Percentiles rank a stretch among this genome's conserved stretches.
These are phyloP conservation scores for Ceratobasidium papillatum DNA, from an alignment of 1,284 basidiomycete species.

Conservation along the genomic window DNA sequence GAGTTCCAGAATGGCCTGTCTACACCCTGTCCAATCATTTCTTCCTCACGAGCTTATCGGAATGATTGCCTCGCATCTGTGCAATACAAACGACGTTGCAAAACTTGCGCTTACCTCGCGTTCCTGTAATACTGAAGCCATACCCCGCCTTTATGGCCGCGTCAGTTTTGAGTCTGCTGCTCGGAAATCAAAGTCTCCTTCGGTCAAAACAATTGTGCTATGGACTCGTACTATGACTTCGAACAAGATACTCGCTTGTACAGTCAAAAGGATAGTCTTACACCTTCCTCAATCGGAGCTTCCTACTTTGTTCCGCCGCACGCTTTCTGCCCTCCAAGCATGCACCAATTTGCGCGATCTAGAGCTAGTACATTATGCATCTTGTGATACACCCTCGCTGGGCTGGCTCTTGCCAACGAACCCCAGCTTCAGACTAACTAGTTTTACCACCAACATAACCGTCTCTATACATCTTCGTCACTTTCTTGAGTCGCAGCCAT, in stretches of 20 bases:
- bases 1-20: too few relatives aligned
- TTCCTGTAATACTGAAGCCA: neutral
- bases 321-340: neutral
- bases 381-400: neutral
- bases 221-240: constrained; percentile 19
- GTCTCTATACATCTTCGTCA: neutral
- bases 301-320: constrained; percentile 15
- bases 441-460: neutral
- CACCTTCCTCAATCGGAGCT: constrained; percentile 27
- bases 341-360: constrained; percentile 20
- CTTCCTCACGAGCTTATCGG: constrained; percentile 24
- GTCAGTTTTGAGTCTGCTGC: neutral
- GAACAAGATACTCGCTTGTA: neutral
- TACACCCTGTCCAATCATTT: neutral
- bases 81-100: neutral
- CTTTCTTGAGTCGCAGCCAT: constrained; percentile 33
- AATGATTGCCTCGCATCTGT: neutral
- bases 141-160: neutral
- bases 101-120: neutral
- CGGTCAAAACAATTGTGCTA: neutral
- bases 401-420: constrained; percentile 11
- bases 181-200: neutral
- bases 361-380: constrained; percentile 19
- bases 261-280: constrained; percentile 10
- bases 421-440: neutral